Evolutionary conservation across 2,329 filamentous ascomycete species (phyloP).

Genomic region (Exophiala phaeomuriformis): DNA sequence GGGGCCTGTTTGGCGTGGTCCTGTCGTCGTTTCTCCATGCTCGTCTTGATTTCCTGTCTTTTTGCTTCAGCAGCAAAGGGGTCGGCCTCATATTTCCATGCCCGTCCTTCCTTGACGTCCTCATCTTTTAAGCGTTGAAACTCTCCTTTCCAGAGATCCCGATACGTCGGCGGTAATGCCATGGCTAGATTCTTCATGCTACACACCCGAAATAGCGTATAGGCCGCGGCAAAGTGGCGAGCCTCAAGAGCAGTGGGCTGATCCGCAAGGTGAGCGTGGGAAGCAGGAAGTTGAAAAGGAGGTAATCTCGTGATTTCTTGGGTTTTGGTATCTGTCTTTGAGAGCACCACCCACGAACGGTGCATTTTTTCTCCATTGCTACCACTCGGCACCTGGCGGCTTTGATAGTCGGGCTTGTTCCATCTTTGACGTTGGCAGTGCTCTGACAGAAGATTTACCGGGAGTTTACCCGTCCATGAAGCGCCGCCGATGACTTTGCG

Average conservation of each 20-base stretch:
- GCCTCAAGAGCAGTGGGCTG: conserved; percentile 81
- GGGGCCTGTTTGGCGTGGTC: conserved; percentile 54
- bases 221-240: conserved; percentile 85
- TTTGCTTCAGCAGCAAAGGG: conserved; percentile 69
- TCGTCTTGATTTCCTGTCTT: conserved; percentile 71
- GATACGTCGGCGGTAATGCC: conserved; percentile 85
- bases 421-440: conserved; percentile 94
- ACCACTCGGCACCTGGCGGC: conserved; percentile 51
- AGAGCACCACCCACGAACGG: conserved; percentile 74
- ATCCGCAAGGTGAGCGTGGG: conserved; percentile 66
- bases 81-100: conserved; percentile 92
- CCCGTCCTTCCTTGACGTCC: conserved; percentile 68
- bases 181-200: conserved; percentile 95
- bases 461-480: conserved; percentile 95
- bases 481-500: conserved; percentile 82
- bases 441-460: conserved; percentile 86
- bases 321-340: conserved; percentile 68
- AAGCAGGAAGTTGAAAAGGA: conserved; percentile 71
- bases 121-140: conserved; percentile 75
- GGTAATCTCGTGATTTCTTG: conserved; percentile 67
- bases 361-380: conserved; percentile 46
- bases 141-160: conserved; percentile 79
- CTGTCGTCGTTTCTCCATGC: conserved; percentile 69
- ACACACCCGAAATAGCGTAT: conserved; percentile 81
- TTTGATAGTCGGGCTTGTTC: conserved; percentile 87